Base-by-base conservation (phyloP, 2,329 filamentous ascomycete genomes). In the Neoascochyta sp. region DNA sequence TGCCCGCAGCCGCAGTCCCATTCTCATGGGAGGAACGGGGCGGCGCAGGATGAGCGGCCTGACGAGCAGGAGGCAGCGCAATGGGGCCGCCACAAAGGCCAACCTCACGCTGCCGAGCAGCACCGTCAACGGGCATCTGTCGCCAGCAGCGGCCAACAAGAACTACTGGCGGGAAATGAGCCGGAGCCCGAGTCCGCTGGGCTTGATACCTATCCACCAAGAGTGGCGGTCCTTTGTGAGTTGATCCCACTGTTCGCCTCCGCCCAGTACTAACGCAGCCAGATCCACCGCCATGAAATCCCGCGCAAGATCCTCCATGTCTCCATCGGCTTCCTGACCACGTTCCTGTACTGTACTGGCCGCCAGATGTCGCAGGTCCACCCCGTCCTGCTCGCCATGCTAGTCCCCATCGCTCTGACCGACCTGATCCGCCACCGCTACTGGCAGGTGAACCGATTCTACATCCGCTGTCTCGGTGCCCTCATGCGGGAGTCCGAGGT, bases 401-500 rank as follows among this genome's bases (percentile, higher is more conserved):
- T 98, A 22, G 71, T 96, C 22, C 92, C 92, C 18, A 92, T 96
- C 57, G 81, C 86, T 16, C 76, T 79, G 4, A 78, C 80, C 19
- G 92, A 98, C 63, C 72, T 88, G 50, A 67, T 95, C 26, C 85
- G 92, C 29, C 89, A 95, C 65, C 78, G 80, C 48, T 92, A 80
- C 50, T 77, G 83, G 37, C 74, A 80, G 1, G 76, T 98, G 54
- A 98, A 98, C 63, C 75, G 81, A 20, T 60, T 95, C 34, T 98
- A 96, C 64, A 90, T 96, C 50, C 79, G 76, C 34, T 74, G 78
- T 20, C 68, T 96, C 9, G 92, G 92, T 25, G 87, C 89, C 1
- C 73, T 98, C 49, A 98, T 98, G 92, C 85, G 92, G 32, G 92
- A 98, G 69, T 92, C 84, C 44, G 92, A 98, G 66, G 94, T 90